phyloP scores from a whole-genome alignment of 768 basidiomycete genomes.

The Russula virescens region DNA sequence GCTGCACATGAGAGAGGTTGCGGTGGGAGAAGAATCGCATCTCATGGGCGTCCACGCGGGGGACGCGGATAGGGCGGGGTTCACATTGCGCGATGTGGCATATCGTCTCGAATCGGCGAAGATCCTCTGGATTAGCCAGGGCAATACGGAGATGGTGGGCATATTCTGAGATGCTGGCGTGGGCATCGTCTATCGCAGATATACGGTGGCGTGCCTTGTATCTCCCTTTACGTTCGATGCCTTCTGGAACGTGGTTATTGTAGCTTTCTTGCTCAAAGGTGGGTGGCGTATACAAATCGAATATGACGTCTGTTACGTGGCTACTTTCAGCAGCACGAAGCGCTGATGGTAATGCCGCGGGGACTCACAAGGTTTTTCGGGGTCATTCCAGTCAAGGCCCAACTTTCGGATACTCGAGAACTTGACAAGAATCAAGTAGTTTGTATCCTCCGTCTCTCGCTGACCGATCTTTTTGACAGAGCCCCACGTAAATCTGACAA shows the following conservation, averaged over 20 bases:
- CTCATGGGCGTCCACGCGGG: slow-evolving; percentile 43
- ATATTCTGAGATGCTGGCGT: slow-evolving; percentile 57
- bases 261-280: slow-evolving; percentile 55
- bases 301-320: slow-evolving; percentile 9
- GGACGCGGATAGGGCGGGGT: slow-evolving; percentile 27
- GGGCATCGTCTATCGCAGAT: slow-evolving; percentile 53
- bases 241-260: slow-evolving; percentile 43
- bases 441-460: slow-evolving; percentile 13
- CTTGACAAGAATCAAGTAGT: slow-evolving; percentile 8
- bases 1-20: slow-evolving; percentile 41
- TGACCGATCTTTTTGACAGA: slow-evolving; percentile 10
- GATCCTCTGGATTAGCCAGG: slow-evolving; percentile 46
- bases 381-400: slow-evolving; percentile 14
- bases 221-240: slow-evolving; percentile 32
- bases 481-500: neutral
- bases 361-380: slow-evolving; percentile 9
- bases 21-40: slow-evolving; percentile 47
- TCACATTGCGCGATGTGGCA: slow-evolving; percentile 46
- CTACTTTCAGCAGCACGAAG: neutral
- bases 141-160: slow-evolving; percentile 64
- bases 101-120: slow-evolving; percentile 47
- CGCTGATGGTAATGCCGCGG: neutral
- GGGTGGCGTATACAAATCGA: slow-evolving; percentile 42
- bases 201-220: slow-evolving; percentile 52
- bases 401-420: slow-evolving; percentile 21